Conservation (phyloP, 192 early-diverging fungal genomes). For the Coemansia sp. region DNA sequence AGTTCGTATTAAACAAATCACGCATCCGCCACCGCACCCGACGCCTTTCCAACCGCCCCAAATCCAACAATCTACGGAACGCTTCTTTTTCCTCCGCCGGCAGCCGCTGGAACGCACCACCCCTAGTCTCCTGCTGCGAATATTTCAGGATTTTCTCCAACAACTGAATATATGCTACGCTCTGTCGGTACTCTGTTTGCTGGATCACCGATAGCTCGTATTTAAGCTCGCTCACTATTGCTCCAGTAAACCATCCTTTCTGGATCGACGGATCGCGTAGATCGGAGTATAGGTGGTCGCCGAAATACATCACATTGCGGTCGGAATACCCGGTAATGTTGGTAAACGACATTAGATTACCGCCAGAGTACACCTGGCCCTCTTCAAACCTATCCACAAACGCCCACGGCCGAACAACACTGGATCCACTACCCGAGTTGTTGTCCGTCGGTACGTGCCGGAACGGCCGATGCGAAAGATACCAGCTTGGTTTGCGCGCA, state of each 20-base stretch:
- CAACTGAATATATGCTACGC: conserved; percentile 57
- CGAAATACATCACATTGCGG: conserved; percentile 64
- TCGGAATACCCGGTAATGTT: conserved; percentile 60
- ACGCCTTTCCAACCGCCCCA: conserved; percentile 54
- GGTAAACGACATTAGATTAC: conserved; percentile 60
- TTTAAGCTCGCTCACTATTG: conserved; percentile 62
- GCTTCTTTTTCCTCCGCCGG: conserved; percentile 25
- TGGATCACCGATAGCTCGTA: conserved; percentile 60
- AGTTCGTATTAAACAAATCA: conserved; percentile 58
- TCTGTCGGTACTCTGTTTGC: conserved; percentile 54
- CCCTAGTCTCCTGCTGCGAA: conserved; percentile 57
- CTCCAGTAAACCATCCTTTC: conserved; percentile 65
- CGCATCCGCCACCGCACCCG: conserved; percentile 52
- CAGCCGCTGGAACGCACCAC: conserved; percentile 20
- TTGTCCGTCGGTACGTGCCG: conserved; percentile 47
- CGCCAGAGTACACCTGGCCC: conserved; percentile 65
- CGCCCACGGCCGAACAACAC: conserved; percentile 55
- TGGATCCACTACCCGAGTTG: background rate
- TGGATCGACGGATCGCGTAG: conserved; percentile 63
- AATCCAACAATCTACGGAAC: conserved; percentile 50
- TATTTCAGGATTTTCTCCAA: conserved; percentile 60
- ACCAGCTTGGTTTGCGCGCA: conserved; percentile 63
- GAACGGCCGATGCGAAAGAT: conserved; percentile 62
- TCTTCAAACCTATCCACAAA: conserved; percentile 56
- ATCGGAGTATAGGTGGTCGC: conserved; percentile 68